Evolutionary conservation across 2,329 filamentous ascomycete species (phyloP), one percentile per base, ranked within the genome.

Genomic region (Phoma herbarum): DNA sequence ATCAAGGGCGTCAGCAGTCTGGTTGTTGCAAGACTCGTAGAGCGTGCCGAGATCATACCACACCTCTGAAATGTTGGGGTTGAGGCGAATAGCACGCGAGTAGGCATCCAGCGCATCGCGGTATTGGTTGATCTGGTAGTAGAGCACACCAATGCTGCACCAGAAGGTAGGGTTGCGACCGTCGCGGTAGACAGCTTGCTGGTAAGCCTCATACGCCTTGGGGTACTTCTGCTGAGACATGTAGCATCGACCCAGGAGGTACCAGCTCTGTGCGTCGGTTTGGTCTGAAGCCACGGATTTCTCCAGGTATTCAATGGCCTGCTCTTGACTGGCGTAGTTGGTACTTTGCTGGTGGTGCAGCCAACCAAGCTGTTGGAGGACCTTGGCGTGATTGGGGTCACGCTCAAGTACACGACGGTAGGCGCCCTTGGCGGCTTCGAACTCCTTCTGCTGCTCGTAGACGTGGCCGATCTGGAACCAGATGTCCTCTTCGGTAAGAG

Each of bases 381-480:
- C 95, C 83, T 99, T 99, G 74, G 95, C 95, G 73, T 99, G 95
- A 74, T 93, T 94, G 11, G 95, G 93, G 72, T 97, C 94, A 64
- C 93, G 90, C 55, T 99, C 94, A 50, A 99, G 86, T 29, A 99
- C 95, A 33, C 93, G 90, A 67, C 91, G 88, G 75, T 99, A 99
- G 8, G 95, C 95, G 50, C 87, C 85, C 82, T 98, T 97, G 48
- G 95, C 95, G 65, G 88, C 90, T 65, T 98, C 93, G 73, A 96
- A 97, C 93, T 99, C 95, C 84, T 98, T 98, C 78, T 98, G 94
- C 73, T 98, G 95, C 76, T 99, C 95, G 72, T 99, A 93, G 48
- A 99, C 95, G 77, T 99, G 95, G 25, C 95, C 95, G 73, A 99
- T 98, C 78, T 99, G 95, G 82, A 99, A 99, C 94, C 94, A 98